A percentile compares a stretch with the other conserved stretches of the same genome.
These are phyloP conservation scores for Phialophora macrospora DNA, from an alignment of 2,329 filamentous ascomycete genomes.

Conservation along the genomic window DNA sequence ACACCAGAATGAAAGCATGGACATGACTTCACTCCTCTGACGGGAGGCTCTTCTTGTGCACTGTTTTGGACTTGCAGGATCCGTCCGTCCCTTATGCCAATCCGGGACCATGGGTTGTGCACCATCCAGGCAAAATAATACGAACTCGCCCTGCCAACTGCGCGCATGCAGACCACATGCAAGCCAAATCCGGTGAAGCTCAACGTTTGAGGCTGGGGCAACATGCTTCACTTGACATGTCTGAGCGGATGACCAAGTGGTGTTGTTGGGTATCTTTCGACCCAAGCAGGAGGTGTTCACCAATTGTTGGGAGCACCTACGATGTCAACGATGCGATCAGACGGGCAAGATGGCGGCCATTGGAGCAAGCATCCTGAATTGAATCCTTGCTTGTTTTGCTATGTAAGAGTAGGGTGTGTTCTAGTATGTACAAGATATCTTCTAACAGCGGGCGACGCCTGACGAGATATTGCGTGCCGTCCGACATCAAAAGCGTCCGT, in stretches of 20 bases:
- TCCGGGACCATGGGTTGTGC: neutral
- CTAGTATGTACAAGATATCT: neutral
- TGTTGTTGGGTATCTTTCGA: neutral
- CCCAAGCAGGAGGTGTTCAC: neutral
- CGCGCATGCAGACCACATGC: neutral
- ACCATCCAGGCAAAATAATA: neutral
- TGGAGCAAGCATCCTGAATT: neutral
- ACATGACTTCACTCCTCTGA: neutral
- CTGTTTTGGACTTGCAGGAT: neutral
- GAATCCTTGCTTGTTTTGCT: neutral
- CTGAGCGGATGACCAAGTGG: neutral
- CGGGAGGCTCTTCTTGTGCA: neutral
- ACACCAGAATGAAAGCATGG: neutral
- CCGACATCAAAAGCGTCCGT: neutral
- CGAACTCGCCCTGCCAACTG: neutral
- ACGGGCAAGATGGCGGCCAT: neutral
- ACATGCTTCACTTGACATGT: neutral
- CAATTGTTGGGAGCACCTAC: neutral
- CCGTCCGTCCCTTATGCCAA: neutral
- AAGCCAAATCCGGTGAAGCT: neutral
- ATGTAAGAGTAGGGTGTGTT: neutral
- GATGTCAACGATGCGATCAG: neutral
- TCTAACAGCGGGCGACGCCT: too few species aligned
- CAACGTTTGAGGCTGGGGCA: neutral
- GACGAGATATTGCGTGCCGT: neutral